Conservation (phyloP, 352 stramenopile species). For the Phytopythium aichiense region DNA sequence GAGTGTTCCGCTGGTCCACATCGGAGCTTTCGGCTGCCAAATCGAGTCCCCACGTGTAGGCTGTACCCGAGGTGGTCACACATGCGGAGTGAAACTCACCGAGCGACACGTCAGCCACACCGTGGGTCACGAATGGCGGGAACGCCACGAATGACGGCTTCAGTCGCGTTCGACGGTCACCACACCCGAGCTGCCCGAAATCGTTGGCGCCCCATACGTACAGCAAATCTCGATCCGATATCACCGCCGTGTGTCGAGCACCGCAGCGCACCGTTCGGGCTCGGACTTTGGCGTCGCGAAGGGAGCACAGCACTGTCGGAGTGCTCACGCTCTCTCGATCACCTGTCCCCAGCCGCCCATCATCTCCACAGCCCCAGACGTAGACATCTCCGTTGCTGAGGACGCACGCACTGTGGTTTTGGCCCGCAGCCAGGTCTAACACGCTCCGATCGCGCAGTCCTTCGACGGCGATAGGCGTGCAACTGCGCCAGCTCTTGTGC, state of each 20-base stretch:
- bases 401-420: slow-evolving; percentile 72
- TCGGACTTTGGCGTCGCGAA: slow-evolving; percentile 37
- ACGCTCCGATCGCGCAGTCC: slow-evolving; percentile 51
- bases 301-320: slow-evolving; percentile 29
- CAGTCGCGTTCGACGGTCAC: slow-evolving; percentile 38
- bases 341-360: slow-evolving; percentile 55
- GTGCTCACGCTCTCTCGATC: slow-evolving; percentile 28
- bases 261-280: slow-evolving; percentile 57
- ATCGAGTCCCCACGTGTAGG: slow-evolving; percentile 63
- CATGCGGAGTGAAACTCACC: slow-evolving; percentile 75
- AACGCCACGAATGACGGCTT: slow-evolving; percentile 41
- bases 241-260: slow-evolving; percentile 55
- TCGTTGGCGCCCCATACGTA: slow-evolving; percentile 81
- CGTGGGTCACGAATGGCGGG: slow-evolving; percentile 36
- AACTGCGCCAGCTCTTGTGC: slow-evolving; percentile 64
- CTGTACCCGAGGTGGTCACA: slow-evolving; percentile 35
- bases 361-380: slow-evolving; percentile 68
- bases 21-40: slow-evolving; percentile 37
- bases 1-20: slow-evolving; percentile 31
- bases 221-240: slow-evolving; percentile 63
- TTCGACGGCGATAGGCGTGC: slow-evolving; percentile 46
- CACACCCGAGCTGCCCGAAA: slow-evolving; percentile 70
- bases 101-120: slow-evolving; percentile 50
- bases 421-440: slow-evolving; percentile 59
- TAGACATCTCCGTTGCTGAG: slow-evolving; percentile 74